Base-by-base conservation (phyloP, 2,329 filamentous ascomycete genomes). In the Pestalotiopsis sp. region DNA sequence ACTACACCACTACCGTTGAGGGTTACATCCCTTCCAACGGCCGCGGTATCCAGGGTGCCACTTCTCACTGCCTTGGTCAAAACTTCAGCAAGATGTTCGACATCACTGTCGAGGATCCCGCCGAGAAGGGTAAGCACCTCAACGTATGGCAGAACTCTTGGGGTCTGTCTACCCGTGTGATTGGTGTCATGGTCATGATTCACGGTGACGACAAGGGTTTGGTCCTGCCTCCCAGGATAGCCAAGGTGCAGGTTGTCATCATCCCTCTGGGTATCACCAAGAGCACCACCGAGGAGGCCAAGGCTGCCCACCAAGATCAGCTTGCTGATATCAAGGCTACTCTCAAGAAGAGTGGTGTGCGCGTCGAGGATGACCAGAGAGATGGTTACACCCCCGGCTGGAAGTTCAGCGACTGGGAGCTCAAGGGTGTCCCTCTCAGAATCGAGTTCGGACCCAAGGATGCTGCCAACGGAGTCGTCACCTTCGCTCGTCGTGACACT, bases 51-150 rank as follows among this genome's bases (percentile, higher is more conserved):
- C 96, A 99, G 84, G 96, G 95, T 73, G 96, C 91, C 66, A 99
- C 96, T 56, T 97, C 94, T 66, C 96, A 99, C 85, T 94, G 80
- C 76, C 87, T 99, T 9, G 96, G 96, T 66, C 96, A 99, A 83
- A 98, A 99, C 84, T 99, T 99, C 84, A 95, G 92, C 81, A 98
- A 97, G 84, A 99, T 99, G 95, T 99, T 98, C 80, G 92, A 96
- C 81, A 98, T 99, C 80, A 97, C 92, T 0, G 94, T 99, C 38
- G 95, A 99, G 81, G 95, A 99, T 78, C 96, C 96, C 27, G 85
- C 86, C 70, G 88, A 96, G 80, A 92, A 93, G 83, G 92, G 93
- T 73, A 87, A 91, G 74, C 91, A 94, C 77, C 84, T 98, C 68
- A 85, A 95, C 78, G 95, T 98, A 68, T 98, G 95, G 95, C 96